phyloP scores from a whole-genome alignment of 306 rosid genomes.

The Vachellia collinsii region DNA sequence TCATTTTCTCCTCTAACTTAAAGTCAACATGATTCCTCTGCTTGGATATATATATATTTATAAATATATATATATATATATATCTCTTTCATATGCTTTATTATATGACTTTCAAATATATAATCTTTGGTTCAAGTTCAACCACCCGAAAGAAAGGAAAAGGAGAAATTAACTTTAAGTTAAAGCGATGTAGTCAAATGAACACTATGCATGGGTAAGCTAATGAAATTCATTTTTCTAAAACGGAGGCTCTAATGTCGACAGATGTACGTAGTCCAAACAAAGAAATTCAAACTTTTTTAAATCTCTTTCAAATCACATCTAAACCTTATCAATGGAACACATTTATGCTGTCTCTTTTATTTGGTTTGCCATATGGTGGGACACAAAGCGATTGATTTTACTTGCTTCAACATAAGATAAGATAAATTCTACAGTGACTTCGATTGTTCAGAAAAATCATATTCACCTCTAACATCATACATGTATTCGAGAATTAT shows the following conservation, averaged over 20 bases:
- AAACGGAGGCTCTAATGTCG: constrained; percentile 2
- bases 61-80: no score
- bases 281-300: not conserved
- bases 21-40: not conserved
- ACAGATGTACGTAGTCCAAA: constrained; percentile 13
- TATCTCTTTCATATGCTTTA: not conserved
- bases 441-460: no score
- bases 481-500: not conserved
- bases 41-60: not conserved
- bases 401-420: not conserved
- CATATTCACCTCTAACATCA: no score
- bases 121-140: not conserved
- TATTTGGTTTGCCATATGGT: not conserved
- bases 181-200: constrained; percentile 1
- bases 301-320: not conserved
- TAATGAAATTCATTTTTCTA: not conserved
- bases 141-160: not conserved
- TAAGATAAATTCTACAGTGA: no score
- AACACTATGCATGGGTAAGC: not conserved
- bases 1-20: no score
- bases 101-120: not conserved
- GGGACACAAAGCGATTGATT: not conserved
- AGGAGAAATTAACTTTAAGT: not conserved
- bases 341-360: not conserved
- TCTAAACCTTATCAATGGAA: not conserved